phyloP scores from a whole-genome alignment of 78 protist species.

The Dictyostelium firmibasis region DNA sequence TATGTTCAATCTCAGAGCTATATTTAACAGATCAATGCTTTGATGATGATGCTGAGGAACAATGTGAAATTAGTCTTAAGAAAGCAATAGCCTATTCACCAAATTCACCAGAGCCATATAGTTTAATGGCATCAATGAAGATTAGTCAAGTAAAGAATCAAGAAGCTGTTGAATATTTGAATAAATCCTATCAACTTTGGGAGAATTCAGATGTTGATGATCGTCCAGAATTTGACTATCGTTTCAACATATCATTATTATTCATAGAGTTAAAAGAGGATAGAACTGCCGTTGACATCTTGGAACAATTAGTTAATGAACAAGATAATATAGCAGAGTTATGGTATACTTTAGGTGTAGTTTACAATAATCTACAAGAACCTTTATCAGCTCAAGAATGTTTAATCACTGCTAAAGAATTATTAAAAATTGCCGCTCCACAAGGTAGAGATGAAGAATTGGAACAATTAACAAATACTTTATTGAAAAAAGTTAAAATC shows the following conservation, averaged over 20 bases:
- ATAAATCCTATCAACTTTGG: constrained; percentile 66
- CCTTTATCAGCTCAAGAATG: constrained; percentile 64
- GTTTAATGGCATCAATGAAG: constrained; percentile 74
- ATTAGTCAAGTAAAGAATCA: constrained; percentile 72
- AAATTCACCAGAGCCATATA: constrained; percentile 63
- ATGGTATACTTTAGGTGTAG: constrained; percentile 61
- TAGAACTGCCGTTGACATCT: constrained; percentile 55
- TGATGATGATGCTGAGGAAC: constrained; percentile 74
- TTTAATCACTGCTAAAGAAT: constrained; percentile 7
- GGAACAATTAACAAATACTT: not conserved
- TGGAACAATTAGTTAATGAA: constrained; percentile 58
- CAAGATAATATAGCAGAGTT: constrained; percentile 82
- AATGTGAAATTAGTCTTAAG: constrained; percentile 40
- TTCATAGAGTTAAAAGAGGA: constrained; percentile 64
- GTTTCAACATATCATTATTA: constrained; percentile 39
- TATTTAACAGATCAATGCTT: constrained; percentile 83
- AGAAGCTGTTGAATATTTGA: constrained; percentile 38
- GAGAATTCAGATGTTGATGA: constrained; percentile 25
- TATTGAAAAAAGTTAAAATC: not conserved
- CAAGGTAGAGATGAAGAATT: not conserved
- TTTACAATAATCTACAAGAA: constrained; percentile 21
- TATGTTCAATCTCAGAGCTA: constrained; percentile 76
- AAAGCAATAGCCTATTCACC: constrained; percentile 57
- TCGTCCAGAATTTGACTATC: constrained; percentile 64
- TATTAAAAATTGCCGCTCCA: not conserved